Conservation (phyloP, 768 basidiomycete species). For the Mycena haematopus region DNA sequence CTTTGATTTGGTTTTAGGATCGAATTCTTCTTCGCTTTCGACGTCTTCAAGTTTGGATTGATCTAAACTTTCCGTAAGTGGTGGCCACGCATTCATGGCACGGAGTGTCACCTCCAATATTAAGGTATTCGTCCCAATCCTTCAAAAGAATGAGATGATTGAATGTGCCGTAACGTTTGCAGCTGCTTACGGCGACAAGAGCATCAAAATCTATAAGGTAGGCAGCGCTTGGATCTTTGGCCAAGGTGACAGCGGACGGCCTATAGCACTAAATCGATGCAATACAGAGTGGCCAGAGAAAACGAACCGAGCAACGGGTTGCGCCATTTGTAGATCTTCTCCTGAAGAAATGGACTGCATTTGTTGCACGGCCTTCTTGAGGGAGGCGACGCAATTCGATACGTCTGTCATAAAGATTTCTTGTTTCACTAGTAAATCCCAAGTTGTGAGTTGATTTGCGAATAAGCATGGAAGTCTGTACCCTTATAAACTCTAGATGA, state of each 20-base stretch:
- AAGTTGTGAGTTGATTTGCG: constrained; percentile 1
- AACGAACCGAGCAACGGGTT: constrained; percentile 66
- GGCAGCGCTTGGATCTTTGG: constrained; percentile 54
- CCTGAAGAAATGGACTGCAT: constrained; percentile 54
- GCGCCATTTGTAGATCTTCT: constrained; percentile 72
- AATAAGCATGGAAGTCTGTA: constrained; percentile 12
- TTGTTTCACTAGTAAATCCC: constrained; percentile 67
- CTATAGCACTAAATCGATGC: constrained; percentile 36
- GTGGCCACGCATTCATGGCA: not conserved
- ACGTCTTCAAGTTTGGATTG: constrained; percentile 31
- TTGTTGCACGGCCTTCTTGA: constrained; percentile 82
- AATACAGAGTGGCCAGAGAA: not conserved
- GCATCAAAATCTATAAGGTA: constrained; percentile 68
- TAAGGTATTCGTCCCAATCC: constrained; percentile 71
- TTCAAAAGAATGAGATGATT: constrained; percentile 32
- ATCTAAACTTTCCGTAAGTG: constrained; percentile 7
- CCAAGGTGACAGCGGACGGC: constrained; percentile 56
- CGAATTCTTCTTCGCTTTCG: constrained; percentile 57
- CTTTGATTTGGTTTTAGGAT: constrained; percentile 44
- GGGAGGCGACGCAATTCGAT: constrained; percentile 72
- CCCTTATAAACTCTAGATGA: constrained; percentile 51
- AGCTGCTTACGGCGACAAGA: constrained; percentile 60
- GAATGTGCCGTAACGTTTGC: not conserved
- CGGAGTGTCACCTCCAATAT: constrained; percentile 46
- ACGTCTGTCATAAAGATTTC: constrained; percentile 85